These are phyloP conservation scores for Cylindrodendrum hubeiense DNA, from an alignment of 2,329 filamentous ascomycete species.

Conservation along the genomic window DNA sequence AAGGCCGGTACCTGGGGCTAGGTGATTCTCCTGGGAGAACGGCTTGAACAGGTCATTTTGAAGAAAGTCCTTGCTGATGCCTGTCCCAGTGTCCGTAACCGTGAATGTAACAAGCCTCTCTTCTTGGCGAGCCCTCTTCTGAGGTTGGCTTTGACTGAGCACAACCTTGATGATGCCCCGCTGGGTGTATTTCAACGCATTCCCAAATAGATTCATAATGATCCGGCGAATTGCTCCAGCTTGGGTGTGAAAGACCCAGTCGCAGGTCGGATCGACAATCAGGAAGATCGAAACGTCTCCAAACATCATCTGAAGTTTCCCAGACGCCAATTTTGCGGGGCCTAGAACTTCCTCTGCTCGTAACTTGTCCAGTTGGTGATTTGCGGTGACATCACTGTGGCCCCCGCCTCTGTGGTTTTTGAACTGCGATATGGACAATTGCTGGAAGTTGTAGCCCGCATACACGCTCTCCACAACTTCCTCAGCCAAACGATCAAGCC, in stretches of 20 bases:
- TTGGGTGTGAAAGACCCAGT: conserved; percentile 67
- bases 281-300: conserved; percentile 47
- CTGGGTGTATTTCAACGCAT: conserved; percentile 71
- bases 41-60: conserved; percentile 72
- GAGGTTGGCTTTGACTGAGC: conserved; percentile 38
- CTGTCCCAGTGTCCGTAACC: conserved; percentile 73
- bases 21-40: conserved; percentile 72
- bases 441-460: conserved; percentile 34
- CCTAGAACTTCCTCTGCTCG: conserved; percentile 3
- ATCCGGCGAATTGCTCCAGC: conserved; percentile 65
- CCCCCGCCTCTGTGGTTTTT: conserved; percentile 22
- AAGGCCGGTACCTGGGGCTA: conserved; percentile 72
- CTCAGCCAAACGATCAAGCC: conserved; percentile 34
- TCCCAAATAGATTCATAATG: conserved; percentile 73
- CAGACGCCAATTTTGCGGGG: background rate
- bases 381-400: conserved; percentile 1
- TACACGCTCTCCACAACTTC: conserved; percentile 42
- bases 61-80: conserved; percentile 75
- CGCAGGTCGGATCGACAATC: conserved; percentile 55
- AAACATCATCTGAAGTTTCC: conserved; percentile 4
- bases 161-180: conserved; percentile 48
- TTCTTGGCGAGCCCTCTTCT: background rate
- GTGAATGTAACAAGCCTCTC: conserved; percentile 51
- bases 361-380: conserved; percentile 3
- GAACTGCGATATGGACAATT: conserved; percentile 28